Base-by-base conservation (phyloP, 2,329 filamentous ascomycete genomes). In the Pseudocercospora vitis region DNA sequence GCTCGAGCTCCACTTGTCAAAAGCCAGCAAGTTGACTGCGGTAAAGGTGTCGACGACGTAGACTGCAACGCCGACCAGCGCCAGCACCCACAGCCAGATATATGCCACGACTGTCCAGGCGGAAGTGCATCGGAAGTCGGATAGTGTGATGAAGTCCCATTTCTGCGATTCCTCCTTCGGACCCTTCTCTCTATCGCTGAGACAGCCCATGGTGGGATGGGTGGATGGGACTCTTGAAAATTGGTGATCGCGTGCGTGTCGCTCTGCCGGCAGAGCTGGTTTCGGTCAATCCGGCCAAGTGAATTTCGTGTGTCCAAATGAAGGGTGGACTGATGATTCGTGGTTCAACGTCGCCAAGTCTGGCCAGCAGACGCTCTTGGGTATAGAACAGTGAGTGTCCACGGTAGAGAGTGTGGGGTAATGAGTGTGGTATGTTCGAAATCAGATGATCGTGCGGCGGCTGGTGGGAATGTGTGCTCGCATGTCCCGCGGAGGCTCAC, bases 21-120 rank as follows among this genome's bases (percentile, higher is more conserved):
- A 96, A 52, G 82, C 88, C 47, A 99, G 81, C 33, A 99, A 79
- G 59, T 96, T 95, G 74, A 96, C 82, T 58, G 91, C 91, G 3
- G 91, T 96, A 69, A 96, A 97, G 57, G 86, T 91, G 74, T 97
- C 92, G 69, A 95, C 88, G 23, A 79, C 85, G 71, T 96, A 96
- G 61, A 96, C 91, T 39, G 89, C 86, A 46, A 92, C 70, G 2
- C 90, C 94, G 53, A 95, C 77, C 48, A 91, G 52, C 39, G 92
- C 80, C 63, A 90, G 87, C 54, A 94, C 78, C 81, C 86, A 94
- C 48, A 97, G 81, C 74, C 91, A 94, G 65, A 78, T 82, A 71
- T 96, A 97, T 56, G 91, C 91, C 61, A 95, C 80, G 7, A 82
- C 79, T 1, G 87, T 81, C 62, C 87, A 85, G 70, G 87, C 91